These are phyloP conservation scores for Blastobotrys attinorum DNA, from an alignment of 805 yeast species.

Conservation along the genomic window DNA sequence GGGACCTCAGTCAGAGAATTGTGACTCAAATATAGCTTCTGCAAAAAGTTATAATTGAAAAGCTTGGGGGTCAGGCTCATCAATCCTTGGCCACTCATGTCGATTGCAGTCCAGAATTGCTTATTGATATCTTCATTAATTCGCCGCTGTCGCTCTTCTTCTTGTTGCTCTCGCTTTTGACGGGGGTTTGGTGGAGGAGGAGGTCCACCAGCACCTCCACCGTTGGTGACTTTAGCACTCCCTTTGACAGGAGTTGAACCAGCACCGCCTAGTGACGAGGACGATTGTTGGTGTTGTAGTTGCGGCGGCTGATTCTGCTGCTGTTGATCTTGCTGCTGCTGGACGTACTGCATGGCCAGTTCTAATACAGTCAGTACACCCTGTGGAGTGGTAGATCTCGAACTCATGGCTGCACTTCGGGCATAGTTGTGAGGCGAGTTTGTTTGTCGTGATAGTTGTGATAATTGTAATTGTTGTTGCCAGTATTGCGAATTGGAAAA, in stretches of 20 bases:
- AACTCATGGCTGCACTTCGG: constrained; percentile 66
- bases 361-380: constrained; percentile 30
- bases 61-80: constrained; percentile 60
- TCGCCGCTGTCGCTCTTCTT: constrained; percentile 33
- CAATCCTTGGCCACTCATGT: constrained; percentile 83
- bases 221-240: constrained; percentile 10
- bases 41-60: constrained; percentile 75
- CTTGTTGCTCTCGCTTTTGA: constrained; percentile 29
- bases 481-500: constrained; percentile 34
- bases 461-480: constrained; percentile 74
- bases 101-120: constrained; percentile 92
- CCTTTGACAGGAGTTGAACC: constrained; percentile 17
- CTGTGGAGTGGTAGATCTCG: constrained; percentile 32
- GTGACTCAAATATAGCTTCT: constrained; percentile 79
- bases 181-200: too few relatives aligned
- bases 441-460: constrained; percentile 60
- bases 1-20: constrained; percentile 70
- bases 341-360: constrained; percentile 31
- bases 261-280: constrained; percentile 25
- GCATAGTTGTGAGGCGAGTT: constrained; percentile 76
- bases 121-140: constrained; percentile 37
- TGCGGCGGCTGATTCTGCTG: constrained; percentile 14
- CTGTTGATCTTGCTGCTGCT: constrained; percentile 18
- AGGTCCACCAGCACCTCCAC: neutral
- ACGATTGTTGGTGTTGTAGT: constrained; percentile 14